These are phyloP conservation scores for Aristolochia californica DNA, from an alignment of 164 flowering plant genomes.

Conservation along the genomic window DNA sequence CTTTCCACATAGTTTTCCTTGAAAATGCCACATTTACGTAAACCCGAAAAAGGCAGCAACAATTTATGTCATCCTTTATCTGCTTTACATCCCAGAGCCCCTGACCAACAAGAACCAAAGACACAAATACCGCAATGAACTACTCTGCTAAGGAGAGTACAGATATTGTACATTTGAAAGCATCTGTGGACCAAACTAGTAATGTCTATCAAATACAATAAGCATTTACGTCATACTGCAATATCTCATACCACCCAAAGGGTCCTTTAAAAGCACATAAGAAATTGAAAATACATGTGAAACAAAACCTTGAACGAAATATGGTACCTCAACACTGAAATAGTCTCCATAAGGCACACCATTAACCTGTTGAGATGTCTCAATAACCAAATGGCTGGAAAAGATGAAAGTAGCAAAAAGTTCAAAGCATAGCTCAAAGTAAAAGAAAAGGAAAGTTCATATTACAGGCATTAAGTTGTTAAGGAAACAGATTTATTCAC, in stretches of 20 bases:
- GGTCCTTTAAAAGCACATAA: neutral
- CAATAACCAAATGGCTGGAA: constrained; percentile 73
- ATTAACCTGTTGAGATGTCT: constrained; percentile 77
- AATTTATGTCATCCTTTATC: constrained; percentile 24
- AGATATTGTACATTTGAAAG: no score
- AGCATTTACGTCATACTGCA: no score
- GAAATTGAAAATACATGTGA: neutral
- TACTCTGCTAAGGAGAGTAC: no score
- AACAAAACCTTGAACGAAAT: neutral
- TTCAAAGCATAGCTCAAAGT: neutral
- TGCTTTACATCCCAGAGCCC: constrained; percentile 74
- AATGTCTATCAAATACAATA: no score
- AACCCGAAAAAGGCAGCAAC: constrained; percentile 44
- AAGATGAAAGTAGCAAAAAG: constrained; percentile 6
- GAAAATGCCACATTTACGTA: constrained; percentile 81
- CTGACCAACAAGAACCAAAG: constrained; percentile 25
- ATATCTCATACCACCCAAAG: no score
- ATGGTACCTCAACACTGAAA: constrained; percentile 75
- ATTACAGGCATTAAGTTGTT: neutral
- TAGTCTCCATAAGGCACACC: constrained; percentile 91
- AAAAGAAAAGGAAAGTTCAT: neutral
- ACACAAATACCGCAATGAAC: neutral
- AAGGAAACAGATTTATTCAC: no score
- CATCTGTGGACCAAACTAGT: no score
- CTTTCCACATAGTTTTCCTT: constrained; percentile 82